Conservation (phyloP, 2,329 filamentous ascomycete genomes). For the Salinomyces thailandicus region DNA sequence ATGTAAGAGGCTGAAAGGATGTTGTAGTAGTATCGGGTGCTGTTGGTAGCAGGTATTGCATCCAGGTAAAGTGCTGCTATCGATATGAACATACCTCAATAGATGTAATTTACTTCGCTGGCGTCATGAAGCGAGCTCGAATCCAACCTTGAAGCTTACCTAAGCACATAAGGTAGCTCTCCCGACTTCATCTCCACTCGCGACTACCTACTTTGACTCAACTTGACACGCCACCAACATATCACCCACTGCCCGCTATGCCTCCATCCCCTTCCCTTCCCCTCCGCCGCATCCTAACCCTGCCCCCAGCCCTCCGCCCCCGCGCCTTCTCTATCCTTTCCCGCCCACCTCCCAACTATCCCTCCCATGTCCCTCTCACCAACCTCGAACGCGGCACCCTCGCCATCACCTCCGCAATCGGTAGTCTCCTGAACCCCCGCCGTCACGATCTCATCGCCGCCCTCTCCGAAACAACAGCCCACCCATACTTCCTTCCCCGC, state of each 20-base stretch:
- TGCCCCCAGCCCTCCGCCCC: constrained; percentile 23
- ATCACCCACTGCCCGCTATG: neutral
- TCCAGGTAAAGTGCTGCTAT: too few relatives aligned
- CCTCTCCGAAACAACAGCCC: constrained; percentile 87
- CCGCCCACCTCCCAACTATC: constrained; percentile 77
- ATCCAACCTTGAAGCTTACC: too few relatives aligned
- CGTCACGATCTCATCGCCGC: constrained; percentile 87
- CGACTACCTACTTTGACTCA: too few relatives aligned
- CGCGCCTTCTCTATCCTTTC: constrained; percentile 69
- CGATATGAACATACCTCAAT: too few relatives aligned
- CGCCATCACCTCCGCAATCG: constrained; percentile 49
- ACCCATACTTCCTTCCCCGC: constrained; percentile 87
- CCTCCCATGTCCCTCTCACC: constrained; percentile 84
- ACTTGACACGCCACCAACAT: too few relatives aligned
- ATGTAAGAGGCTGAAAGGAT: too few relatives aligned
- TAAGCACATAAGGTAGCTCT: neutral
- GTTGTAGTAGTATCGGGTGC: too few relatives aligned
- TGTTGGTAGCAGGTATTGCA: too few relatives aligned
- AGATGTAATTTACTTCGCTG: too few relatives aligned
- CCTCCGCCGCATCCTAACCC: constrained; percentile 14
- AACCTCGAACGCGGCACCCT: constrained; percentile 63
- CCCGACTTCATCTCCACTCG: too few relatives aligned
- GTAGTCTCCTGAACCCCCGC: constrained; percentile 60
- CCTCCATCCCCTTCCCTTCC: neutral
- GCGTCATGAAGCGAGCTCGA: too few relatives aligned